Evolutionary conservation across 1,284 basidiomycete species (phyloP), one percentile per base, ranked within the genome.

Genomic region (Ustilago lituana): DNA sequence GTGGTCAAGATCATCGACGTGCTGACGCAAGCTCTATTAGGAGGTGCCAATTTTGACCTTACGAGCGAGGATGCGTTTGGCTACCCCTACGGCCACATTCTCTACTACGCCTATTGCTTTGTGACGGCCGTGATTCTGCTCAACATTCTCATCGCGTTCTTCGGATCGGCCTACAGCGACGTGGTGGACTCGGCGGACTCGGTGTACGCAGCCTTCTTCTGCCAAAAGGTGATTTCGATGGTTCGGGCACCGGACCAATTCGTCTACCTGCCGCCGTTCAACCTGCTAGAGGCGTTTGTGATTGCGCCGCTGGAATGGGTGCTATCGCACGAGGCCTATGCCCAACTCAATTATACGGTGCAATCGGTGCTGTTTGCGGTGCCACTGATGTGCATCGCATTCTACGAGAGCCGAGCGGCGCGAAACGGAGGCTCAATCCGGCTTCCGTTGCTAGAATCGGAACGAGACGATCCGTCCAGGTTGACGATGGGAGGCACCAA

Each of bases 101-200:
- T 97, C 22, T 96, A 88, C 83, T 95, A 96, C 47, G 63, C 64
- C 8, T 76, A 70, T 54, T 64, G 59, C 47, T 68, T 76, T 54
- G 61, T 74, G 29, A 67, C 68, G 19, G 58, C 65, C 17, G 62
- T 76, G 45, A 59, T 76, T 17, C 55, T 74, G 32, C 60, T 63
- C 63, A 76, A 76, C 82, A 89, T 98, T 78, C 87, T 98, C 74
- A 93, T 98, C 73, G 97, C 95, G 11, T 84, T 98, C 75, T 98
- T 83, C 61, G 75, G 74, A 14, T 74, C 76, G 9, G 80, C 80
- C 4, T 83, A 82, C 43, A 61, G 67, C 50, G 67, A 73, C n/a
- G 69, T 74, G 29, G 73, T 73, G 6, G 76, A 75, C 44, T 62
- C 73, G 19, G 74, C 76, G 2, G 62, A 65, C 40, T 56, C 74